Conservation (phyloP, 495 filamentous ascomycete species). For the Daldinia bambusicola region DNA sequence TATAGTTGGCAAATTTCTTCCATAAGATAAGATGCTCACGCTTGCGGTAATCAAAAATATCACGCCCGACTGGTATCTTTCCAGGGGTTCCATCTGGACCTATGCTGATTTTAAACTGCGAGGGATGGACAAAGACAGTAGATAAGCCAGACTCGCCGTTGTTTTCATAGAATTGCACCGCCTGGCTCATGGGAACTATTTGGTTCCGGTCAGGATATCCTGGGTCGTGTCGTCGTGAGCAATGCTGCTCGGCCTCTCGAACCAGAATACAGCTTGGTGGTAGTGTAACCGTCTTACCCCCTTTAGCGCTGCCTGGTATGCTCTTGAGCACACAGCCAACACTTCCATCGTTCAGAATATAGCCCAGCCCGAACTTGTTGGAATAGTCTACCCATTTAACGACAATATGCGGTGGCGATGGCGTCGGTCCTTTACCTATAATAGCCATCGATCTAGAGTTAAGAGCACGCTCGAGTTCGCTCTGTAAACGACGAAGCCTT, state of each 20-base stretch:
- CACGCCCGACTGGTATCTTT: slow-evolving; percentile 61
- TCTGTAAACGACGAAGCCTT: slow-evolving; percentile 60
- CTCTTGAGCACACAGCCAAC: slow-evolving; percentile 81
- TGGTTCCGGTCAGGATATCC: slow-evolving; percentile 69
- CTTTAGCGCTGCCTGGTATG: slow-evolving; percentile 57
- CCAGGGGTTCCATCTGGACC: slow-evolving; percentile 64
- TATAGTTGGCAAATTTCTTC: slow-evolving; percentile 94
- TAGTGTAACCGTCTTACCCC: slow-evolving; percentile 59
- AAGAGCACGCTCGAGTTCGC: slow-evolving; percentile 65
- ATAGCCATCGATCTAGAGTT: slow-evolving; percentile 64
- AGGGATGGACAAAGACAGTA: slow-evolving; percentile 68
- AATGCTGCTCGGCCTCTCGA: slow-evolving; percentile 69
- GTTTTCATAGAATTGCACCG: slow-evolving; percentile 83
- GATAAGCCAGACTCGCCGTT: slow-evolving; percentile 71
- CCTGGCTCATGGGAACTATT: slow-evolving; percentile 70
- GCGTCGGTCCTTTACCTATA: slow-evolving; percentile 52
- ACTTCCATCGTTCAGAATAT: slow-evolving; percentile 84
- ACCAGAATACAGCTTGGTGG: slow-evolving; percentile 75
- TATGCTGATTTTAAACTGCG: slow-evolving; percentile 66
- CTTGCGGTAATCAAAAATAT: slow-evolving; percentile 74
- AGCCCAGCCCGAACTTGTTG: slow-evolving; percentile 88
- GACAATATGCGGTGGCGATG: slow-evolving; percentile 65
- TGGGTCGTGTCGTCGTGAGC: slow-evolving; percentile 64
- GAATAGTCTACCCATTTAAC: slow-evolving; percentile 97
- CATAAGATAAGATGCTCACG: slow-evolving; percentile 80